A percentile compares a stretch with the other conserved stretches of the same genome.
Conservation (phyloP, 2,329 filamentous ascomycete species). For the Fusarium drepaniforme region DNA sequence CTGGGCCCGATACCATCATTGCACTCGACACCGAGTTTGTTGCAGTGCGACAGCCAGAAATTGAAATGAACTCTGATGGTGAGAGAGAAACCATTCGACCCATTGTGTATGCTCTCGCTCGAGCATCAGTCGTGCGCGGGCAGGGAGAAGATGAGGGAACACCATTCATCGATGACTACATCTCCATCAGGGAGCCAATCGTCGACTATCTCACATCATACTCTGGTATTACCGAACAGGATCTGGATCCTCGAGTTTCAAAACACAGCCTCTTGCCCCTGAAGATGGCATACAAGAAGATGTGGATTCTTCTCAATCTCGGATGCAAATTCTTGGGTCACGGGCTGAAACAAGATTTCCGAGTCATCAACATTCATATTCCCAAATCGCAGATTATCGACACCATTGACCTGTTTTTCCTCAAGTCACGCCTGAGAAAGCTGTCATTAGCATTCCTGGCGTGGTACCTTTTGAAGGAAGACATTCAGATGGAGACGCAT, state of each 20-base stretch:
- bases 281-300: slow-evolving; percentile 96
- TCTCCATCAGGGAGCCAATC: slow-evolving; percentile 88
- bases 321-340: slow-evolving; percentile 96
- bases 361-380: slow-evolving; percentile 97
- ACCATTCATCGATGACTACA: slow-evolving; percentile 98
- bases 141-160: slow-evolving; percentile 81
- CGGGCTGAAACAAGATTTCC: slow-evolving; percentile 93
- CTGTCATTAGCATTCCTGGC: slow-evolving; percentile 92
- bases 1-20: slow-evolving; percentile 79
- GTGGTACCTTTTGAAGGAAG: slow-evolving; percentile 90
- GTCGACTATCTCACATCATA: slow-evolving; percentile 96
- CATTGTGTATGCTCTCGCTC: slow-evolving; percentile 90
- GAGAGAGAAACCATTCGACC: slow-evolving; percentile 91
- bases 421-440: slow-evolving; percentile 84
- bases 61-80: slow-evolving; percentile 95
- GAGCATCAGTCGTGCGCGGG: slow-evolving; percentile 90
- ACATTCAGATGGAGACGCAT: slow-evolving; percentile 92
- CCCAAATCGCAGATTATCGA: slow-evolving; percentile 92
- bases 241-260: slow-evolving; percentile 83
- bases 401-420: slow-evolving; percentile 91
- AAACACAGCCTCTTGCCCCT: slow-evolving; percentile 87
- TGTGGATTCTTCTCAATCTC: slow-evolving; percentile 95
- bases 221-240: slow-evolving; percentile 88
- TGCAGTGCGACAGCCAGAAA: slow-evolving; percentile 90
- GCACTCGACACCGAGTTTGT: slow-evolving; percentile 98